Base-by-base conservation (phyloP, 441 rosid genomes). In the Theobroma grandiflorum region DNA sequence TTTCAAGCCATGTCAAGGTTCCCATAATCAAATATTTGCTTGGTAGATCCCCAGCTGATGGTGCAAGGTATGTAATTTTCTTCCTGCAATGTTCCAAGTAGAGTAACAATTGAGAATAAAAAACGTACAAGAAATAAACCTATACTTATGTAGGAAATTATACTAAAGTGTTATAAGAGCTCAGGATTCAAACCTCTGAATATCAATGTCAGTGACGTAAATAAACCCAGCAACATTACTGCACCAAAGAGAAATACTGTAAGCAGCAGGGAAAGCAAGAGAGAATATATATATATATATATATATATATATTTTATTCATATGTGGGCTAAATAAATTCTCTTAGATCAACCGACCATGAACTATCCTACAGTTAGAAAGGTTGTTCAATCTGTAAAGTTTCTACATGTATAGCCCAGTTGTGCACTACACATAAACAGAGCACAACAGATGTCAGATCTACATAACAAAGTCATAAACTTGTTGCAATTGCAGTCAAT, bases 1-100 rank as follows among this genome's bases (percentile, higher is more conserved):
- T 90, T 86, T 96, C 98, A n/a, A 90, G 91, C 97, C 97, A 95
- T 16, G 94, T 83, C 84, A 95, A 81, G 59, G 95, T 89, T 76
- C 98, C 98, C 86, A 88, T 80, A 20, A 93, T 79, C 85, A 95
- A 85, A 77, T 89, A 81, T 81, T 91, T 90, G 79, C 96, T 88
- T 0, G 96, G 96, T 35, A 93, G 92, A 7, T 89, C 87, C 61
- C 94, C 96, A 0, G 92, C 87, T 4, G 97, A 92, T 22, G 93
- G 98, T 4, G 96, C 84, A 64, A 93, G 90, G 77, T 87, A 92
- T 33, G 94, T 89, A 31, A 93, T 80, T 79, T 88, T 91, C 86
- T 90, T 91, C 92, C 94, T 95, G 89, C 65, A 74, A 81, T 59
- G 53, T 31, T 47, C 37, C 72, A 43, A 31, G 16, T 42, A 42